Base-by-base conservation (phyloP, 164 flowering plant genomes). In the Protea cynaroides region DNA sequence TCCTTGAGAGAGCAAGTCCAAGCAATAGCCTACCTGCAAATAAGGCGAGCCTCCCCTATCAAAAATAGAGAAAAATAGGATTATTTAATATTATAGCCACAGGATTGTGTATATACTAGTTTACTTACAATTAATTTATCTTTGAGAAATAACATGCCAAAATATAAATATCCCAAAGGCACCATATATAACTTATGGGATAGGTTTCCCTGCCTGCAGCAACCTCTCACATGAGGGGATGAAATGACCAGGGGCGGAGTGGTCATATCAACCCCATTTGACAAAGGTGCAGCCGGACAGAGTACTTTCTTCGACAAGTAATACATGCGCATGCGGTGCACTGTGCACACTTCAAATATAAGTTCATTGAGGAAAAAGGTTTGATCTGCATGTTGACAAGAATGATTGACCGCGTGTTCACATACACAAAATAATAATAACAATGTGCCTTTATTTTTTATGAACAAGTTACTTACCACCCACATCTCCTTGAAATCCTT, bases 401-500 rank as follows among this genome's bases (percentile, higher is more conserved):
- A 18, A 49, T 29, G 34, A 29, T 1, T 49, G 52, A 49, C 52
- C 6, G 52, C 46, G 8, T 0, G 46, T 12, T 40, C 46, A 40
- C 4, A 40, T 10, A 4, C 4, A 40, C 4, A 40, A 40, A 40
- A 10, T 40, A 9, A 8, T 40, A 12, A 2, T 0, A 29, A n/a
- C n/a, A n/a, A n/a, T n/a, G 40, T 40, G 46, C 46, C 46, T 0
- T 40, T 12, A 3, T 40, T 8, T 8, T 8, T 40, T 40, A 8
- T 10, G 8, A 40, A 25, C 10, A 61, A n/a, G 62, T n/a, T 67
- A 72, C 88, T 78, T 76, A 88, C 97, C 89, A 58, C 91, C 89
- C 63, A 79, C 67, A 62, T 91, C 91, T 12, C 88, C 96, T 72
- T 72, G 76, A 51, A 82, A 69, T 58, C 93, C 96, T 77, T 86